A percentile compares a stretch with the other conserved stretches of the same genome.
Evolutionary conservation across 441 rosid species (phyloP).

Genomic region (Corymbia calophylla): DNA sequence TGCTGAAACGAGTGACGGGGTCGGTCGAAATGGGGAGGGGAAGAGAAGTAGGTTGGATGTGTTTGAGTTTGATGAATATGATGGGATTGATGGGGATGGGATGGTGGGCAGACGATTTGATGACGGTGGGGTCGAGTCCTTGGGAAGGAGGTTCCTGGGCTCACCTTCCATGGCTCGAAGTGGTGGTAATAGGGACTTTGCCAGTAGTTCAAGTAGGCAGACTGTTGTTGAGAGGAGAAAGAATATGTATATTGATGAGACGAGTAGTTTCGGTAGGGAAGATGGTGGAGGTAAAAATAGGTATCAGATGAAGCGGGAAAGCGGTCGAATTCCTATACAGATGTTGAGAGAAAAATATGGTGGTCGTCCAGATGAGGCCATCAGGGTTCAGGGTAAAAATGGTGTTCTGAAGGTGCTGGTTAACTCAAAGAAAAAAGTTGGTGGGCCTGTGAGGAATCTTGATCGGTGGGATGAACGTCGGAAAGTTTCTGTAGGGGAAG

Average conservation of each 20-base stretch:
- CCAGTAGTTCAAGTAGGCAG: slow-evolving; percentile 47
- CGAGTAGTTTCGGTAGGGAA: slow-evolving; percentile 23
- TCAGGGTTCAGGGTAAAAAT: slow-evolving; percentile 93
- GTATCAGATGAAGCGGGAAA: slow-evolving; percentile 30
- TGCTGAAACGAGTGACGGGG: not conserved
- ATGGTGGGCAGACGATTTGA: slow-evolving; percentile 31
- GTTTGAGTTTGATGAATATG: slow-evolving; percentile 79
- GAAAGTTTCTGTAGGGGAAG: slow-evolving; percentile 12
- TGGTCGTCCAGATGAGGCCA: slow-evolving; percentile 54
- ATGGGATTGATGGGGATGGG: slow-evolving; percentile 49
- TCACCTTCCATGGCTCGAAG: slow-evolving; percentile 29
- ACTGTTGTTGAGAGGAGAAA: slow-evolving; percentile 41
- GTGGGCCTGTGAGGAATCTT: slow-evolving; percentile 32
- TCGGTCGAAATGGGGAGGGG: slow-evolving; percentile 2
- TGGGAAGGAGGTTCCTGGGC: slow-evolving; percentile 38
- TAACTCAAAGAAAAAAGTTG: slow-evolving; percentile 57
- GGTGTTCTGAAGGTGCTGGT: slow-evolving; percentile 94
- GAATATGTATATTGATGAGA: slow-evolving; percentile 29
- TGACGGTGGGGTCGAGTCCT: slow-evolving; percentile 32
- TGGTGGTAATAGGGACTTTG: slow-evolving; percentile 36
- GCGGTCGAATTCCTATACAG: slow-evolving; percentile 16
- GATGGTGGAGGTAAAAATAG: slow-evolving; percentile 21
- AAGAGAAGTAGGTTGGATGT: slow-evolving; percentile 54
- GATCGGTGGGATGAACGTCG: slow-evolving; percentile 22
- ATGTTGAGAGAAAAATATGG: slow-evolving; percentile 35